A percentile compares a stretch with the other conserved stretches of the same genome.
phyloP scores from a whole-genome alignment of 495 filamentous ascomycete species.

The Talaromyces proteolyticus region DNA sequence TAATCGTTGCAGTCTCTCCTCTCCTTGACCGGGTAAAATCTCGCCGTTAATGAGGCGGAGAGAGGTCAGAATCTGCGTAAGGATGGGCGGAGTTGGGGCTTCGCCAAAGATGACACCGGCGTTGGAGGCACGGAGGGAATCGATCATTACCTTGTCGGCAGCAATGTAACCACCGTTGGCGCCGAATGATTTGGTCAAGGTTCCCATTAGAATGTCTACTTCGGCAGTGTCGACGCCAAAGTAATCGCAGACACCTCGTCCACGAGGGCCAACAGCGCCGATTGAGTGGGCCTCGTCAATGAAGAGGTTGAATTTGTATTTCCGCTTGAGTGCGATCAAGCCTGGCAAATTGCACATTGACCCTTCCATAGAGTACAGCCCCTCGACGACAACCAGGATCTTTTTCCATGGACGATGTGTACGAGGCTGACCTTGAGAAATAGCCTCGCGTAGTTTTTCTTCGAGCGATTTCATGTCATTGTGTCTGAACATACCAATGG shows the following conservation, averaged over 20 bases:
- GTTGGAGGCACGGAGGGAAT: slow-evolving; percentile 80
- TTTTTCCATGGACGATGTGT: slow-evolving; percentile 99
- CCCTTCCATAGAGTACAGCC: slow-evolving; percentile 98
- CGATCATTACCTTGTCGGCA: slow-evolving; percentile 83
- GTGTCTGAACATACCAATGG: slow-evolving; percentile 94
- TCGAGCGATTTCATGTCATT: slow-evolving; percentile 92
- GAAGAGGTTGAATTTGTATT: slow-evolving; percentile 94
- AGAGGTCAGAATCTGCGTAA: slow-evolving; percentile 81
- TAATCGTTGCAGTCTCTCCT: slow-evolving; percentile 91
- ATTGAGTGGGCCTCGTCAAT: slow-evolving; percentile 97
- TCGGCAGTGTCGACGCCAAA: slow-evolving; percentile 83
- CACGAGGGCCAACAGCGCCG: slow-evolving; percentile 81
- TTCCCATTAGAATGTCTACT: slow-evolving; percentile 97
- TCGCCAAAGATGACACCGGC: slow-evolving; percentile 85
- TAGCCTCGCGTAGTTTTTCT: slow-evolving; percentile 75
- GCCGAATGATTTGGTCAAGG: slow-evolving; percentile 95
- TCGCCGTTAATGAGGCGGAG: slow-evolving; percentile 87
- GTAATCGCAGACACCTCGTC: slow-evolving; percentile 94
- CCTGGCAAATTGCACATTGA: slow-evolving; percentile 96
- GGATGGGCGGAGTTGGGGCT: slow-evolving; percentile 76
- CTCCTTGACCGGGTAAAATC: slow-evolving; percentile 80
- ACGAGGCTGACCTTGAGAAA: slow-evolving; percentile 92
- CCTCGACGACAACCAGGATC: slow-evolving; percentile 94
- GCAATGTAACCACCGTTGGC: slow-evolving; percentile 97
- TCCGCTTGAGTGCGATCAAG: slow-evolving; percentile 76